Evolutionary conservation across 2,329 filamentous ascomycete species (phyloP), one percentile per base, ranked within the genome.

Genomic region (Dactylonectria macrodidyma): DNA sequence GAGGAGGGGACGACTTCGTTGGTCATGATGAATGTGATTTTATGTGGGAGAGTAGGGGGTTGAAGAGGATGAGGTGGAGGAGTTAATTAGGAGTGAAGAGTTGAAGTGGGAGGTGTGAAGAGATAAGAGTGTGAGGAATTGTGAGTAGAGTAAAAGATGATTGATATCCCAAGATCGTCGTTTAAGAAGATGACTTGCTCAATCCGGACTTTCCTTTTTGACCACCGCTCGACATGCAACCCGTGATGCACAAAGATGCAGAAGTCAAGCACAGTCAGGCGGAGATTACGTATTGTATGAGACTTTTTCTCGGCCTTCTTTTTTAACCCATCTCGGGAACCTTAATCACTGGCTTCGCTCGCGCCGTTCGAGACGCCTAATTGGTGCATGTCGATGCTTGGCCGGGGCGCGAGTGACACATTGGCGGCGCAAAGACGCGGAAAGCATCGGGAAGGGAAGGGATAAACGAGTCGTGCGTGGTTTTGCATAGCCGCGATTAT

Each of bases 1-100:
- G 63, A 16, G 46, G 64, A 62, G 36, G 59, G 59, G 55, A 64
- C 61, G 65, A 59, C 55, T 67, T 82, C 79, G 80, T 81, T 80
- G 75, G 75, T 72, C 80, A 82, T 82, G 60, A 24, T 59, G 67
- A 51, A 56, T 51, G 19, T 52, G 50, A 30, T 41, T 11, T 36
- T 59, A n/a, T 33, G 26, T 14, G 7, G 30, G 33, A 46, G 58
- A 51, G 24, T 14, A 26, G 36, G 38, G 26, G 50, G 48, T 47
- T 44, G 46, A 14, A 44, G 41, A 57, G 58, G 33, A 33, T 26
- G 50, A 50, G 30, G 24, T 12, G 16, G 16, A 38, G 33, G 57
- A 47, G 51, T 12, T 36, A 16, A 41, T 24, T 22, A 12, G 61
- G 12, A n/a, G 14, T 19, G 9, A 26, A 33, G 51, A n/a, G 33